Percentiles rank a stretch among this genome's conserved stretches.
Conservation (phyloP, 1,284 basidiomycete genomes). For the Ustilago hordei region DNA sequence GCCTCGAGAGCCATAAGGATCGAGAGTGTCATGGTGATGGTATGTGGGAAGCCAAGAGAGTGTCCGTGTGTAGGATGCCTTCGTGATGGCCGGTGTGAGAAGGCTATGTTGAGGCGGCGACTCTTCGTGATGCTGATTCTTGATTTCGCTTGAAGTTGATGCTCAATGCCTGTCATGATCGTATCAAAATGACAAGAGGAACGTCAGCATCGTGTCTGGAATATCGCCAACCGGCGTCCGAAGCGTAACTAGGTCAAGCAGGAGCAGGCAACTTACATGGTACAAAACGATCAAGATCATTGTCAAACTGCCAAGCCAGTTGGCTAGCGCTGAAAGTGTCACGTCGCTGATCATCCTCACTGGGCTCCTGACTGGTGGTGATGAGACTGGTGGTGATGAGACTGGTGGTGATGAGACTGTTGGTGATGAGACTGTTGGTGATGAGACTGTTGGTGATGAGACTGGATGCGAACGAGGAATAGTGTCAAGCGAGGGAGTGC, state of each 20-base stretch:
- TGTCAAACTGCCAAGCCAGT: constrained; percentile 63
- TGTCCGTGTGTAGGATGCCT: constrained; percentile 5
- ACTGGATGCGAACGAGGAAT: neutral
- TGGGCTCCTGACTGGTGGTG: neutral
- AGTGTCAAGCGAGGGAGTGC: constrained; percentile 14
- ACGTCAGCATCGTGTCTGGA: neutral
- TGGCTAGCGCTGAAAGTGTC: constrained; percentile 61
- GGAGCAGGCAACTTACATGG: constrained; percentile 51
- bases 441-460: neutral
- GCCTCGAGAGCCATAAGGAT: neutral
- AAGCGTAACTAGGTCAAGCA: no score
- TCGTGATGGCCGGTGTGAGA: neutral
- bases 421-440: neutral
- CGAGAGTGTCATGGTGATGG: neutral
- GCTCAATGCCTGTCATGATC: constrained; percentile 32
- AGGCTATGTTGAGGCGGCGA: constrained; percentile 22
- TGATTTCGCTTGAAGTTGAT: constrained; percentile 55
- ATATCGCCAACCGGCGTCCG: no score
- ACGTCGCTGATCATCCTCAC: constrained; percentile 63
- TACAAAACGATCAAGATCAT: constrained; percentile 65
- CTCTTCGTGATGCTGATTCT: constrained; percentile 20
- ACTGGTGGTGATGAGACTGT: no score
- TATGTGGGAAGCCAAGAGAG: neutral
- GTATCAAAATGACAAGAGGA: neutral
- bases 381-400: neutral